A percentile compares a stretch with the other conserved stretches of the same genome.
Conservation (phyloP, 768 basidiomycete species). For the Podaxis sp. region DNA sequence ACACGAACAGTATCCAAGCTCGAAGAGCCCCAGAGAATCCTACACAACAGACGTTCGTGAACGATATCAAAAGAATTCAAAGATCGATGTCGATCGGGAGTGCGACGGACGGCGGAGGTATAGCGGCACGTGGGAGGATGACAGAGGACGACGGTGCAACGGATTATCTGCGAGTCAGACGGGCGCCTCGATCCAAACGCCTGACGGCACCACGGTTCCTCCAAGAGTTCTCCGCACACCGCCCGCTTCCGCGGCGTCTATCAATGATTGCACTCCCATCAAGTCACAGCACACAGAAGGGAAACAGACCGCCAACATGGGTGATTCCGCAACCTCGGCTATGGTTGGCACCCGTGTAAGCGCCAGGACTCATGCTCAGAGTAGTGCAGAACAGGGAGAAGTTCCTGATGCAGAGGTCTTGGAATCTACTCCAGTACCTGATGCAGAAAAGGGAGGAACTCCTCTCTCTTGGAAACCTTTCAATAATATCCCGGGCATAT, state of each 20-base stretch:
- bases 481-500: constrained; percentile 36
- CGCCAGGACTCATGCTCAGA: not conserved
- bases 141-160: not conserved
- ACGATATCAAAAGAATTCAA: not conserved
- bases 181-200: not conserved
- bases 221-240: not conserved
- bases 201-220: not conserved
- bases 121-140: not conserved
- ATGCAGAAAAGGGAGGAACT: not conserved
- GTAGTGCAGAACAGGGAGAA: not conserved
- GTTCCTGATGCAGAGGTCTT: not conserved
- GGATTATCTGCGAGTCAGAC: not conserved
- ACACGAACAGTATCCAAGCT: not conserved
- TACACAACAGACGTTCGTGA: not conserved
- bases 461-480: constrained; percentile 17
- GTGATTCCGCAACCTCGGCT: not conserved
- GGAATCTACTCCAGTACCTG: not conserved
- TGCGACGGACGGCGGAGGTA: not conserved
- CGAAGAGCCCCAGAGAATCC: not conserved
- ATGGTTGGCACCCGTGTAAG: not conserved
- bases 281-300: not conserved
- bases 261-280: not conserved
- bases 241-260: not conserved
- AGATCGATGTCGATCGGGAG: not conserved
- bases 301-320: not conserved